phyloP scores from a whole-genome alignment of 129 eudicot species.

The Escallonia rubra region DNA sequence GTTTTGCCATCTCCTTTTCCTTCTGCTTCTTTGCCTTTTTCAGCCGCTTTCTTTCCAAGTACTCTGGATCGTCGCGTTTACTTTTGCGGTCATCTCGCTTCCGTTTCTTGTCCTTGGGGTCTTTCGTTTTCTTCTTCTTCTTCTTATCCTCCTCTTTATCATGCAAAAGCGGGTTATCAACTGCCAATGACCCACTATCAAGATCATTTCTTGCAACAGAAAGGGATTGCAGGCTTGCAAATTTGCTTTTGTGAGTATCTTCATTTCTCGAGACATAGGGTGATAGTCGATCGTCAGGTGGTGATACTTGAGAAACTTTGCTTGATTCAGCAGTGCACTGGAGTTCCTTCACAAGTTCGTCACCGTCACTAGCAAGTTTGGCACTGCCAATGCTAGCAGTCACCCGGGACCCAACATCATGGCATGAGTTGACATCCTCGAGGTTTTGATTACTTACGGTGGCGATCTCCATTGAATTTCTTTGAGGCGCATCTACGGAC shows the following conservation, averaged over 20 bases:
- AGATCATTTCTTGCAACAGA: constrained; percentile 17
- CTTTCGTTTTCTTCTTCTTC: constrained; percentile 31
- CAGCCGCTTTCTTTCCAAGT: constrained; percentile 51
- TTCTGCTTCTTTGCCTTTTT: constrained; percentile 82
- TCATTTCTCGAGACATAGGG: constrained; percentile 7
- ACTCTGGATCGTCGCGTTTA: constrained; percentile 60
- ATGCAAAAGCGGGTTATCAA: constrained; percentile 13
- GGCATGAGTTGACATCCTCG: constrained; percentile 83
- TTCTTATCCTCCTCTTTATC: constrained; percentile 46
- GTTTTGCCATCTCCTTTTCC: constrained; percentile 64
- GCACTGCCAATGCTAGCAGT: constrained; percentile 95
- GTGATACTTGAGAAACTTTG: constrained; percentile 29
- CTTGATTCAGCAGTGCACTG: constrained; percentile 97
- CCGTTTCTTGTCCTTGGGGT: constrained; percentile 72
- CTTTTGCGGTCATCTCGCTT: constrained; percentile 41
- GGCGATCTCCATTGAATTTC: constrained; percentile 37
- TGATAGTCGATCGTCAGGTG: constrained; percentile 20
- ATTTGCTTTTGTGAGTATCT: constrained; percentile 19
- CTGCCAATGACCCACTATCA: constrained; percentile 14
- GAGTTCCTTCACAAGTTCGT: constrained; percentile 56
- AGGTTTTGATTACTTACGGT: constrained; percentile 50
- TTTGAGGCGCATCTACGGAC: constrained; percentile 69
- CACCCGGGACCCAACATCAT: constrained; percentile 79
- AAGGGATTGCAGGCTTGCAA: constrained; percentile 29
- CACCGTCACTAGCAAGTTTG: constrained; percentile 48